Conservation (phyloP, 495 filamentous ascomycete species). For the Tuber microsphaerosporum region DNA sequence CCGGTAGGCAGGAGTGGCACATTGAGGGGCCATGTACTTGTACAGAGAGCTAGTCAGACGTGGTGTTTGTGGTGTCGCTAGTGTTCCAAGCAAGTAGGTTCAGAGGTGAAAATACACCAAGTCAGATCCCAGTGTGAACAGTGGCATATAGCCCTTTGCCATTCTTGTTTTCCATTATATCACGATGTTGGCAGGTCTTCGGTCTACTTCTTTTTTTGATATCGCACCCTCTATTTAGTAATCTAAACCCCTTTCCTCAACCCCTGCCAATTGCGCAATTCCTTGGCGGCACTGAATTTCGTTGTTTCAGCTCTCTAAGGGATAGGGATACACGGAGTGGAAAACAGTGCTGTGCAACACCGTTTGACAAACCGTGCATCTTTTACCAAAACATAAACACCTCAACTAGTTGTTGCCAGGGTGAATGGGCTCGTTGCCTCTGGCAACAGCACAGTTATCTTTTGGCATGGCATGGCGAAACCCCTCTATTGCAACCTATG, state of each 20-base stretch:
- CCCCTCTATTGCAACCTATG: too few relatives aligned
- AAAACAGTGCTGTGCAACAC: too few relatives aligned
- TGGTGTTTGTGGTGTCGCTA: background rate
- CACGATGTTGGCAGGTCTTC: background rate
- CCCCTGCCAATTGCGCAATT: background rate
- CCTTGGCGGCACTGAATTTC: background rate
- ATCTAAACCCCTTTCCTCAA: background rate
- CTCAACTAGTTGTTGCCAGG: too few relatives aligned
- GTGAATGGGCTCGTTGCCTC: too few relatives aligned
- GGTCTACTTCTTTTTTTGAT: background rate
- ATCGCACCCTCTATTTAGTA: background rate
- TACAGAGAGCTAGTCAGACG: too few relatives aligned
- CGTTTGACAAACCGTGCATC: too few relatives aligned
- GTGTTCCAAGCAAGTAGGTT: background rate
- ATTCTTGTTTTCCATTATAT: background rate
- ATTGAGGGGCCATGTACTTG: too few relatives aligned
- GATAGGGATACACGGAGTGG: too few relatives aligned
- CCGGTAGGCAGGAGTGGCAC: too few relatives aligned
- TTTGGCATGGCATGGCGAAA: too few relatives aligned
- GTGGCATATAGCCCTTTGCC: background rate
- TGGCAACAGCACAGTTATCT: too few relatives aligned
- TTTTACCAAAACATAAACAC: too few relatives aligned
- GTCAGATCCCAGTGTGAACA: background rate
- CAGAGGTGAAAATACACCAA: background rate
- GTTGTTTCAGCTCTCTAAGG: background rate